Percentiles rank a stretch among this genome's conserved stretches.
Evolutionary conservation across 768 basidiomycete genomes (phyloP).

Genomic region (Trametes meyenii): DNA sequence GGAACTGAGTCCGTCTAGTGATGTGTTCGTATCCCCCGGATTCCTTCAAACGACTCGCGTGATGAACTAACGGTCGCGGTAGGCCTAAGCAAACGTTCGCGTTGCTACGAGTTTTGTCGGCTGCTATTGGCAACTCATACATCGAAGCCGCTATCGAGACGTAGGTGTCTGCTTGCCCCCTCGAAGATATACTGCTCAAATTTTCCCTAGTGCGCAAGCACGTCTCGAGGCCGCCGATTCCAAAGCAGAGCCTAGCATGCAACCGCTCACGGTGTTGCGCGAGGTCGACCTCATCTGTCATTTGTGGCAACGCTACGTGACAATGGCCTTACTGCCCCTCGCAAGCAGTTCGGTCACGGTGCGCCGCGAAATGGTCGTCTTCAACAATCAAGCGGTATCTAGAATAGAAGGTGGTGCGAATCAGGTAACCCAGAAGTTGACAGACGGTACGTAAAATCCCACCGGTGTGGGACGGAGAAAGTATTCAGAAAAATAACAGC

Average conservation of each 20-base stretch:
- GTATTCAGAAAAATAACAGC: conserved; percentile 41
- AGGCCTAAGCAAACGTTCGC: conserved; percentile 91
- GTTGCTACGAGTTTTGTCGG: conserved; percentile 81
- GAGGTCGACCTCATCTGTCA: conserved; percentile 87
- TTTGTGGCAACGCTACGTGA: conserved; percentile 96
- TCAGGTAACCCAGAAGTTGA: conserved; percentile 72
- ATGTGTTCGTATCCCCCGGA: conserved; percentile 64
- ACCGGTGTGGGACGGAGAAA: neutral
- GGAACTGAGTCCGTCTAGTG: conserved; percentile 78
- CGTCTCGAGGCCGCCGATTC: conserved; percentile 74
- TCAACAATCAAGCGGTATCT: conserved; percentile 86
- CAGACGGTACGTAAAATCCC: conserved; percentile 63
- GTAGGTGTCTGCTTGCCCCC: conserved; percentile 47
- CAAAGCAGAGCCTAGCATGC: conserved; percentile 80
- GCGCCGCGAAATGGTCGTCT: conserved; percentile 89
- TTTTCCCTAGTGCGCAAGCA: conserved; percentile 57
- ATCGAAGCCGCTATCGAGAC: conserved; percentile 92
- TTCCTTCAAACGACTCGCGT: neutral
- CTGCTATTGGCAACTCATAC: conserved; percentile 81
- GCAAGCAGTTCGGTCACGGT: conserved; percentile 84
- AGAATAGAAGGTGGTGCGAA: conserved; percentile 86
- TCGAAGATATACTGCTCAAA: neutral
- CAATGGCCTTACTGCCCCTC: conserved; percentile 86
- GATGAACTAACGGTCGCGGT: conserved; percentile 1
- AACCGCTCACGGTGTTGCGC: conserved; percentile 64